phyloP scores from a whole-genome alignment of 768 basidiomycete species.

The Collybia mongolica region DNA sequence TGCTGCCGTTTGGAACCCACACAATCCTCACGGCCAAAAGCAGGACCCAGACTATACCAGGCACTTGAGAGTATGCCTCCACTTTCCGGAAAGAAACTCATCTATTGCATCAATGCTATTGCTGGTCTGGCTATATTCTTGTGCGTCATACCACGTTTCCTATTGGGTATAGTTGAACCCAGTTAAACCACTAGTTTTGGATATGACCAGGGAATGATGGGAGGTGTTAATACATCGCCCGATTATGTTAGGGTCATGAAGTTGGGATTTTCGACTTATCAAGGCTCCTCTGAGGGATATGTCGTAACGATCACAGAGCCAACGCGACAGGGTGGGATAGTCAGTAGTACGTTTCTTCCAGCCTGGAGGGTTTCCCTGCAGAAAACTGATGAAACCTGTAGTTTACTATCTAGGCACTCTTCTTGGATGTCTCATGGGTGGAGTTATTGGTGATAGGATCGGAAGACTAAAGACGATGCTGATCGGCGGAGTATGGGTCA shows the following conservation, averaged over 20 bases:
- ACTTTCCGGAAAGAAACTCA: conserved; percentile 21
- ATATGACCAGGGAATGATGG: conserved; percentile 50
- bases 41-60: too few species aligned
- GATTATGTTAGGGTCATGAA: conserved; percentile 41
- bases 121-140: conserved; percentile 31
- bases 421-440: conserved; percentile 38
- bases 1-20: too few species aligned
- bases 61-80: not conserved
- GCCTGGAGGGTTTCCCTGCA: not conserved
- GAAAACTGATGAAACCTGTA: not conserved
- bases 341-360: conserved; percentile 29
- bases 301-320: conserved; percentile 41
- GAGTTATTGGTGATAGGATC: conserved; percentile 37
- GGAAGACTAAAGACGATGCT: conserved; percentile 40
- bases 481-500: conserved; percentile 37
- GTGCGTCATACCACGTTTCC: conserved; percentile 12
- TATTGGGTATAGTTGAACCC: not conserved
- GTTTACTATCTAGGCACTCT: conserved; percentile 44
- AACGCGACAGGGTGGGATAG: conserved; percentile 43
- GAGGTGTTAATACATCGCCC: conserved; percentile 44
- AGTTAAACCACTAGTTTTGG: conserved; percentile 32
- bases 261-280: conserved; percentile 36
- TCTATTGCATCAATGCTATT: conserved; percentile 25
- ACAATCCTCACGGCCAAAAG: too few species aligned
- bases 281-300: conserved; percentile 38